Percentiles rank a stretch among this genome's conserved stretches.
These are phyloP conservation scores for Xylaria scruposa DNA, from an alignment of 495 filamentous ascomycete species.

Conservation along the genomic window DNA sequence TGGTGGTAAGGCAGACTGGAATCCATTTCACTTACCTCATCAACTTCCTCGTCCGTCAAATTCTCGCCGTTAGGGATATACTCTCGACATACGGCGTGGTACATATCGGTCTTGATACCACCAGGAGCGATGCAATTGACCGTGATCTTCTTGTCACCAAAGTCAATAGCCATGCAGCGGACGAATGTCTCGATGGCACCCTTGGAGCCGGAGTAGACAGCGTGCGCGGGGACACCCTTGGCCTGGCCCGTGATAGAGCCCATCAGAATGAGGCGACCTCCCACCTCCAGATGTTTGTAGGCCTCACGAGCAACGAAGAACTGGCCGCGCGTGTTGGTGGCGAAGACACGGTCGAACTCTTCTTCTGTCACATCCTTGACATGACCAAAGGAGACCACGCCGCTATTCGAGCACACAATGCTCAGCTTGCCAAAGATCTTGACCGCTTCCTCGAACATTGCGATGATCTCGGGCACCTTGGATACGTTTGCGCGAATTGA, in stretches of 20 bases:
- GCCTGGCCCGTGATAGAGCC: conserved; percentile 59
- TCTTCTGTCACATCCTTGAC: conserved; percentile 74
- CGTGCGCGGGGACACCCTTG: conserved; percentile 71
- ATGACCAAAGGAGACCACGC: conserved; percentile 68
- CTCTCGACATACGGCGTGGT: conserved; percentile 63
- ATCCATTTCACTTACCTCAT: conserved; percentile 31
- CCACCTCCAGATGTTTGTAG: conserved; percentile 68
- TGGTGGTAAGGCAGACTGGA: background rate
- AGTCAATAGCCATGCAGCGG: conserved; percentile 75
- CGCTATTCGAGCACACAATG: conserved; percentile 76
- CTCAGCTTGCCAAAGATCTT: conserved; percentile 72
- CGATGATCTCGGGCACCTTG: conserved; percentile 66
- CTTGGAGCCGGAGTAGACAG: conserved; percentile 79
- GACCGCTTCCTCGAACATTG: conserved; percentile 62
- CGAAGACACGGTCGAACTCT: conserved; percentile 78
- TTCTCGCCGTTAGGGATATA: conserved; percentile 67
- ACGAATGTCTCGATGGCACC: conserved; percentile 81
- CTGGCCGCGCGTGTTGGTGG: conserved; percentile 77
- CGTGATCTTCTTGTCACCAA: conserved; percentile 73
- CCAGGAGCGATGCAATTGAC: conserved; percentile 80
- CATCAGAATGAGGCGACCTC: conserved; percentile 73
- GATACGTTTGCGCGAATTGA: conserved; percentile 80
- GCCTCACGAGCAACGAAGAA: conserved; percentile 85
- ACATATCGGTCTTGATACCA: conserved; percentile 84
- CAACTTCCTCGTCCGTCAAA: conserved; percentile 47